Evolutionary conservation across 2,329 filamentous ascomycete genomes (phyloP), one percentile per base, ranked within the genome.

Genomic region (Xenoacremonium recifei): DNA sequence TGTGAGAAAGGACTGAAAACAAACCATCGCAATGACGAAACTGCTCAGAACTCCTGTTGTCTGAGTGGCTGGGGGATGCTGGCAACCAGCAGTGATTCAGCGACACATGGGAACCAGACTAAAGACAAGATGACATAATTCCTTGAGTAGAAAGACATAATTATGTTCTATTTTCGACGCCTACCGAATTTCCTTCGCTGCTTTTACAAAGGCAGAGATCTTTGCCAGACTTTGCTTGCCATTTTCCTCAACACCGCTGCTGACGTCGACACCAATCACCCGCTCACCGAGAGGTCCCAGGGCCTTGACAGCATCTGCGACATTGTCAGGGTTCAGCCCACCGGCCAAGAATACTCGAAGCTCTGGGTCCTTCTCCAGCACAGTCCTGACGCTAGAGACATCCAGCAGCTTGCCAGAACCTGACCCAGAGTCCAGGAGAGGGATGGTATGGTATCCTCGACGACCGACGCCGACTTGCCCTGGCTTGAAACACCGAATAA

Each of bases 211-310:
- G 4, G 77, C 80, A 49, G 74, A 72, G 53, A 99, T 97, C 70
- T 86, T 95, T 15, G 81, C 79, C 43, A 92, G 57, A 64, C 84
- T 87, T 67, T 99, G 93, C 60, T 81, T 73, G 3, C 90, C 92
- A 54, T 85, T 79, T 25, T 82, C 83, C 67, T 97, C 93, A 3
- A 99, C 90, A 1, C 95, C 95, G 59, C 89, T 96, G 65, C 90
- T 96, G 16, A 96, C 89, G 70, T 99, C 93, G 4, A 99, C 87
- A 2, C 85, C 91, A 23, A 90, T 71, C 11, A 96, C 79, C 45
- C 84, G 80, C 9, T 72, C 72, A 19, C 73, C 72, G 9, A 80
- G 63, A 6, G 77, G 71, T 1, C 82, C 85, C 13, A 92, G 69
- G 12, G 77, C 75, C 17, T 73, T 69, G 15, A 99, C 70, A 6